Conservation (phyloP, 2,329 filamentous ascomycete species). For the Monosporascus sp. region DNA sequence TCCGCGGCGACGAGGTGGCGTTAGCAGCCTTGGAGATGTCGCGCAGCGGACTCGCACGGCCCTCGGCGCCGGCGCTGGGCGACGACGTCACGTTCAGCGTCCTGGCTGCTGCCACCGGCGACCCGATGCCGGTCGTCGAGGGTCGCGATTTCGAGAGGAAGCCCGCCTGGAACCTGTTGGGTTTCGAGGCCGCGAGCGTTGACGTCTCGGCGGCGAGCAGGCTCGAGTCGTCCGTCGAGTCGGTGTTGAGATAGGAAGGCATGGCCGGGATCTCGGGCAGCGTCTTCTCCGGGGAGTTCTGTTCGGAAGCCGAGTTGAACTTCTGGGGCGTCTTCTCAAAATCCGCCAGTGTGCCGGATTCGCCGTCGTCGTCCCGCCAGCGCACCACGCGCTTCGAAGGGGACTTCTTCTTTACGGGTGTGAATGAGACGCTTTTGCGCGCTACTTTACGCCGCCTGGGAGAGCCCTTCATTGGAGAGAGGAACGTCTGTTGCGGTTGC, state of each 20-base stretch:
- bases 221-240: slow-evolving; percentile 52
- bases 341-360: slow-evolving; percentile 80
- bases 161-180: slow-evolving; percentile 80
- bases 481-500: slow-evolving; percentile 33
- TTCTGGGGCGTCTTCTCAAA: slow-evolving; percentile 87
- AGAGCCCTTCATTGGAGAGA: slow-evolving; percentile 69
- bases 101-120: slow-evolving; percentile 55
- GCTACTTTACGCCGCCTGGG: slow-evolving; percentile 72
- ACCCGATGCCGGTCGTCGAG: slow-evolving; percentile 46
- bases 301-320: slow-evolving; percentile 52
- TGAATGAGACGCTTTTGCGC: slow-evolving; percentile 73
- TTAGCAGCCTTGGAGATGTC: slow-evolving; percentile 45
- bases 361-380: slow-evolving; percentile 84
- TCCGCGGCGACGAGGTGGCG: slow-evolving; percentile 39
- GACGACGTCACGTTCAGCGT: slow-evolving; percentile 56
- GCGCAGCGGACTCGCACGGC: slow-evolving; percentile 41
- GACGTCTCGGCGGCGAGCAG: slow-evolving; percentile 48
- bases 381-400: slow-evolving; percentile 72
- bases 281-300: slow-evolving; percentile 45
- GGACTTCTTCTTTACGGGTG: slow-evolving; percentile 72
- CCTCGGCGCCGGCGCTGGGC: slow-evolving; percentile 39
- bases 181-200: slow-evolving; percentile 42
- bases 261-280: slow-evolving; percentile 39
- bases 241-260: slow-evolving; percentile 51
- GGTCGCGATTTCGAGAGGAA: slow-evolving; percentile 63